These are phyloP conservation scores for Paspalum vaginatum DNA, from an alignment of 176 grass and related monocot species.

Conservation along the genomic window DNA sequence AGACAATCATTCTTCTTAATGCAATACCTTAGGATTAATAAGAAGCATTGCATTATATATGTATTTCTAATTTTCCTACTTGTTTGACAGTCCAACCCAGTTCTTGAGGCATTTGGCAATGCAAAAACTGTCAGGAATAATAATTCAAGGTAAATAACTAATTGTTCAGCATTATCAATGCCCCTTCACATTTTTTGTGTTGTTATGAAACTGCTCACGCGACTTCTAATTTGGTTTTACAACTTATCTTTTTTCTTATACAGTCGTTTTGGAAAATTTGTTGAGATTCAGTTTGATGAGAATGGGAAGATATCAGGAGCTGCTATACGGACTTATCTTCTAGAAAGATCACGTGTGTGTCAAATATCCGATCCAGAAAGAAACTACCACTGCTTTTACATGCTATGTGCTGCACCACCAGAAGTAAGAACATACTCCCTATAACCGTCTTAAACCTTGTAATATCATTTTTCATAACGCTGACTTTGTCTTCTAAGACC, in stretches of 20 bases:
- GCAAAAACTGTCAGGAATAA: constrained; percentile 95
- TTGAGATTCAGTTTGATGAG: constrained; percentile 89
- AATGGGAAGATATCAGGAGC: constrained; percentile 83
- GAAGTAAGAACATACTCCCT: constrained; percentile 52
- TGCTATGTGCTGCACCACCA: constrained; percentile 71
- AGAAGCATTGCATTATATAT: constrained; percentile 1
- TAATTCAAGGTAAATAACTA: constrained; percentile 75
- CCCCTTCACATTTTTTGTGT: constrained; percentile 27
- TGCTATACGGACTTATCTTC: constrained; percentile 88
- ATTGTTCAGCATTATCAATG: constrained; percentile 4
- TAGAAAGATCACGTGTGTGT: constrained; percentile 92
- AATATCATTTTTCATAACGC: constrained; percentile 18
- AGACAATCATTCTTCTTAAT: no score
- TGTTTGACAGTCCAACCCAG: constrained; percentile 76
- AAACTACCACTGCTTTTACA: constrained; percentile 98
- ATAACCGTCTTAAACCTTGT: constrained; percentile 30
- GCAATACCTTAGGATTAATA: constrained; percentile 14
- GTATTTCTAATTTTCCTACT: constrained; percentile 45
- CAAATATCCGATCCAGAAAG: constrained; percentile 92
- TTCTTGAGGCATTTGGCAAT: constrained; percentile 95
- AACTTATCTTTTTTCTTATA: constrained; percentile 42
- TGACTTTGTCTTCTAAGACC: not conserved
- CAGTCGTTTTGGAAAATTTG: constrained; percentile 97
- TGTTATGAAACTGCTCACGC: not conserved
- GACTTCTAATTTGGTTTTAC: constrained; percentile 9